Conservation (phyloP, 2,329 filamentous ascomycete genomes). For the Pseudogymnoascus sp. region DNA sequence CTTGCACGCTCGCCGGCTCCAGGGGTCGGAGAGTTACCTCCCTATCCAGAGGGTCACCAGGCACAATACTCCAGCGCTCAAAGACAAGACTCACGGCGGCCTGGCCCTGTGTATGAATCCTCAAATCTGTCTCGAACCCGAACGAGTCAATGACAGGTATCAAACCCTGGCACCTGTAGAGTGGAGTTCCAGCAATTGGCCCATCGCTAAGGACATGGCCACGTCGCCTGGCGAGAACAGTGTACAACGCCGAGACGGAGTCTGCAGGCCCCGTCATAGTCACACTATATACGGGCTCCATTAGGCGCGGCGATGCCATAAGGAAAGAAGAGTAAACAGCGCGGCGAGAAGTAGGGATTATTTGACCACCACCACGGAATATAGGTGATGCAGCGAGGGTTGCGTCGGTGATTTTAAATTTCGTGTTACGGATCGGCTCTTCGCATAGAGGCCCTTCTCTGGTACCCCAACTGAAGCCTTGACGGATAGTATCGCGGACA, state of each 20-base stretch:
- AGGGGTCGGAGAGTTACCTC: constrained; percentile 74
- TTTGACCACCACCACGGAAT: constrained; percentile 89
- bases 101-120: constrained; percentile 91
- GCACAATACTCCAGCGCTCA: constrained; percentile 92
- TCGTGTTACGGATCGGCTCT: constrained; percentile 97
- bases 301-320: constrained; percentile 90
- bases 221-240: constrained; percentile 76
- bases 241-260: constrained; percentile 82
- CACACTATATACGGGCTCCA: constrained; percentile 92
- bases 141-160: constrained; percentile 96
- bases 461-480: constrained; percentile 95
- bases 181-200: constrained; percentile 84
- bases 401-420: constrained; percentile 92
- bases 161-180: constrained; percentile 85
- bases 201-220: constrained; percentile 94
- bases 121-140: constrained; percentile 93
- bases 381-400: constrained; percentile 83
- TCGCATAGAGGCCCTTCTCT: constrained; percentile 94
- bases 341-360: constrained; percentile 88
- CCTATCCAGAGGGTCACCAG: constrained; percentile 87
- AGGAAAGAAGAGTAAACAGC: constrained; percentile 95
- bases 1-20: constrained; percentile 80
- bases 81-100: constrained; percentile 88
- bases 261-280: constrained; percentile 90
- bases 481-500: constrained; percentile 85